These are phyloP conservation scores for Vitis rotundifolia DNA, from an alignment of 164 flowering plant species.

Conservation along the genomic window DNA sequence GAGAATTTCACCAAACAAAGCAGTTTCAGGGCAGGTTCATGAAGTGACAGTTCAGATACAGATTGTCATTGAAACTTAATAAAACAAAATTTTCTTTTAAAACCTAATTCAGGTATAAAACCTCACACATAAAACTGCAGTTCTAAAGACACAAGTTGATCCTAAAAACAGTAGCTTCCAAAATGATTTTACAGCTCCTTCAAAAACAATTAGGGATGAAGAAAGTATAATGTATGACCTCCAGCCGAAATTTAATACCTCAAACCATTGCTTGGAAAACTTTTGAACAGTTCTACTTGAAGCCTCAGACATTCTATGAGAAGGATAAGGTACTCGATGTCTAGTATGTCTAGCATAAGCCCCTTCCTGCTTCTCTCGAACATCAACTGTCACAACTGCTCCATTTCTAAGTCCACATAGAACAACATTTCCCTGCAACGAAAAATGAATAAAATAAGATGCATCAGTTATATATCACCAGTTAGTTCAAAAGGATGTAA, in stretches of 20 bases:
- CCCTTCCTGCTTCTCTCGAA: conserved; percentile 54
- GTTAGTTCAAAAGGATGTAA: not conserved
- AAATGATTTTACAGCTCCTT: no score
- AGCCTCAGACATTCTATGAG: conserved; percentile 14
- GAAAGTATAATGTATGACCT: not conserved
- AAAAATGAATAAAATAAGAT: conserved; percentile 4
- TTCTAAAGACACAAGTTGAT: no score
- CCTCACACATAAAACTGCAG: no score
- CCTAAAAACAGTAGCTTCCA: no score
- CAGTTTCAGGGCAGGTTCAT: not conserved
- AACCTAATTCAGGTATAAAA: no score
- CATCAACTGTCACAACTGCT: conserved; percentile 71
- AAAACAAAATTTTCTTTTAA: no score
- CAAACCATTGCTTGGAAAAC: conserved; percentile 39
- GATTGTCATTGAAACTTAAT: no score
- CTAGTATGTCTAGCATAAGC: conserved; percentile 30
- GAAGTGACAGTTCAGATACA: not conserved
- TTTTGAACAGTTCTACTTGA: conserved; percentile 20
- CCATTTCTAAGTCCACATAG: conserved; percentile 95
- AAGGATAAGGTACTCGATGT: conserved; percentile 35
- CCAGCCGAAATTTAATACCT: conserved; percentile 40
- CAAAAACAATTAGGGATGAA: not conserved
- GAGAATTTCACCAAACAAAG: not conserved
- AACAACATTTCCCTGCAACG: conserved; percentile 66
- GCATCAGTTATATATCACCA: not conserved